Percentiles rank a stretch among this genome's conserved stretches.
Evolutionary conservation across 257 asterid species (phyloP).

Genomic region (Craterostigma plantagineum): DNA sequence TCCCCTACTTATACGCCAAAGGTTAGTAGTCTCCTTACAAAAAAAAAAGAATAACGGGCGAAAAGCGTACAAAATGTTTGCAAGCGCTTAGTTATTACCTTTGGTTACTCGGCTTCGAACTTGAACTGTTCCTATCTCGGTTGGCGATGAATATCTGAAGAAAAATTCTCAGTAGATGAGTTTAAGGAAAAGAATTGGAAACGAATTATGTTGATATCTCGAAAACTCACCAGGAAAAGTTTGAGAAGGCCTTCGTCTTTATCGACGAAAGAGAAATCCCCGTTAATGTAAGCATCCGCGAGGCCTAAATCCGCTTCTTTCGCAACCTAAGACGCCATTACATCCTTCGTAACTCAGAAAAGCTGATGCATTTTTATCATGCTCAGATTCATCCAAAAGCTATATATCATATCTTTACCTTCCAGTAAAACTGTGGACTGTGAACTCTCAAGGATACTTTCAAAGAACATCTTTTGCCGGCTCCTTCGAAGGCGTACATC

Average conservation of each 20-base stretch:
- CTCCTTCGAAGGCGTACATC: conserved; percentile 57
- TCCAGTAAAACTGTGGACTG: conserved; percentile 71
- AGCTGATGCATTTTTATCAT: not conserved
- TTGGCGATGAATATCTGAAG: conserved; percentile 63
- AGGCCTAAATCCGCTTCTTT: conserved; percentile 77
- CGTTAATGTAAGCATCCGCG: conserved; percentile 78
- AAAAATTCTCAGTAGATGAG: not conserved
- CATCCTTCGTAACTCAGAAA: no score
- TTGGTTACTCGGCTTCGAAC: conserved; percentile 27
- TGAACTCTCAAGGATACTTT: conserved; percentile 58
- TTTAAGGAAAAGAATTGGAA: not conserved
- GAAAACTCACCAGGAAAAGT: conserved; percentile 50
- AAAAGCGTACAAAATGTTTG: no score
- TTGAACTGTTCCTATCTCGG: conserved; percentile 42
- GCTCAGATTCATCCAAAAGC: not conserved
- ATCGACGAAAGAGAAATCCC: conserved; percentile 67
- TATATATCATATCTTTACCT: conserved; percentile 19
- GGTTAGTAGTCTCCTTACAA: not conserved
- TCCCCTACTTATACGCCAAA: conserved; percentile 63
- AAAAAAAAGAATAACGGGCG: not conserved
- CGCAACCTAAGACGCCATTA: conserved; percentile 28
- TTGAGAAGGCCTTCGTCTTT: conserved; percentile 46
- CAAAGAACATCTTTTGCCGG: conserved; percentile 14
- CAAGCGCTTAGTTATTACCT: conserved; percentile 24
- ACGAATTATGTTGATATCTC: not conserved